phyloP scores from a whole-genome alignment of 257 asterid genomes.

The Jacaranda mimosifolia region DNA sequence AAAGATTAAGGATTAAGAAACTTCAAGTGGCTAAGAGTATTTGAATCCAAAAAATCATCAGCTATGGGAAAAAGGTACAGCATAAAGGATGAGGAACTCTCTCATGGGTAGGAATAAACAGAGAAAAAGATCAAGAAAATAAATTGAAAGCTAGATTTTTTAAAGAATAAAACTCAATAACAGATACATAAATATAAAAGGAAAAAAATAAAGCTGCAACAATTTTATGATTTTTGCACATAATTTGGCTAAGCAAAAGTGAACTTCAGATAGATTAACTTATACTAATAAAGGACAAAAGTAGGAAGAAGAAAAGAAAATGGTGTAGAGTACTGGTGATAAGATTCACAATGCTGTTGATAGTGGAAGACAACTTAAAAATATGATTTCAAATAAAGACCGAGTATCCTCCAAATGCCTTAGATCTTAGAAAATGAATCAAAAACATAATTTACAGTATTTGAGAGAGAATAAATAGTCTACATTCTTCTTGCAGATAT shows the following conservation, averaged over 20 bases:
- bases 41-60: not conserved
- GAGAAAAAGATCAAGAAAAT: not conserved
- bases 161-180: not conserved
- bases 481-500: not conserved
- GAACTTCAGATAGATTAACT: not conserved
- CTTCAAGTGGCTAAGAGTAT: not conserved
- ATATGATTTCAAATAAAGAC: not conserved
- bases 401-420: not conserved
- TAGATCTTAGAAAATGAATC: not conserved
- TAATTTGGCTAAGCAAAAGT: not conserved
- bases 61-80: not conserved
- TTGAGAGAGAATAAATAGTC: not conserved
- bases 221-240: not conserved
- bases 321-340: not conserved
- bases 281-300: not conserved
- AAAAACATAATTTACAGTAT: not conserved
- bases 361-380: not conserved
- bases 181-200: not conserved
- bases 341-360: not conserved
- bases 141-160: not conserved
- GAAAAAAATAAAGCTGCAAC: not conserved
- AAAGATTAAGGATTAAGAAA: constrained; percentile 24
- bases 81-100: not conserved
- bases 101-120: constrained; percentile 1
- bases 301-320: not conserved